phyloP scores from a whole-genome alignment of 257 asterid species.

The Dorcoceras hygrometricum region DNA sequence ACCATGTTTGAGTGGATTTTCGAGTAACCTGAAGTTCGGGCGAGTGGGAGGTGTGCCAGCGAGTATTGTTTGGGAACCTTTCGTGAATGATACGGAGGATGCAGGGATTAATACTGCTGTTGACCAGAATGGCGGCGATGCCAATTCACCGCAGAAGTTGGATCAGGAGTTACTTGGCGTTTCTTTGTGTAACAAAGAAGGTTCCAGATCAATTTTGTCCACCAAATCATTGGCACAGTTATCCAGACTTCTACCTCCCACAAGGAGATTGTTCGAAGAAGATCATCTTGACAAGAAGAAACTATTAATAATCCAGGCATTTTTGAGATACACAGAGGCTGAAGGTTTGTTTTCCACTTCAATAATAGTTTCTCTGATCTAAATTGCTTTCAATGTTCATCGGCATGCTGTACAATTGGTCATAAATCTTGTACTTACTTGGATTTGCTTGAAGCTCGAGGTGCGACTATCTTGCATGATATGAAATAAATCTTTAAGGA shows the following conservation, averaged over 20 bases:
- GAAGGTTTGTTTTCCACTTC: conserved; percentile 55
- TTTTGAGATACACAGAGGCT: conserved; percentile 94
- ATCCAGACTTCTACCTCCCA: conserved; percentile 77
- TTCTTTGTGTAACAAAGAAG: conserved; percentile 88
- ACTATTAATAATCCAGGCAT: conserved; percentile 84
- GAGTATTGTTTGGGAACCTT: conserved; percentile 60
- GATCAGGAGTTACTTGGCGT: conserved; percentile 80
- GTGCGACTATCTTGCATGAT: no score
- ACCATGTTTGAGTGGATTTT: conserved; percentile 67
- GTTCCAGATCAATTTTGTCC: conserved; percentile 71
- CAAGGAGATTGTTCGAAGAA: conserved; percentile 76
- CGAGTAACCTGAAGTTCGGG: conserved; percentile 78
- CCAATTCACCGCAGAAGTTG: conserved; percentile 49
- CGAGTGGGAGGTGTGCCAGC: conserved; percentile 90
- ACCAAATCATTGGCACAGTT: conserved; percentile 81
- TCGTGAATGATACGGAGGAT: conserved; percentile 51
- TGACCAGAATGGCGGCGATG: conserved; percentile 57
- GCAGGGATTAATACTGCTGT: conserved; percentile 45
- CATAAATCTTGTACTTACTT: background rate
- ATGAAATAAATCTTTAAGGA: no score
- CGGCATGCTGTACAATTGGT: background rate
- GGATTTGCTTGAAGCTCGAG: no score
- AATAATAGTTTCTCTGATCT: background rate
- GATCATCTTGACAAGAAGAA: conserved; percentile 97
- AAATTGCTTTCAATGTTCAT: background rate